Evolutionary conservation across 345 rosid species (phyloP).

Genomic region (Acer saccharum): DNA sequence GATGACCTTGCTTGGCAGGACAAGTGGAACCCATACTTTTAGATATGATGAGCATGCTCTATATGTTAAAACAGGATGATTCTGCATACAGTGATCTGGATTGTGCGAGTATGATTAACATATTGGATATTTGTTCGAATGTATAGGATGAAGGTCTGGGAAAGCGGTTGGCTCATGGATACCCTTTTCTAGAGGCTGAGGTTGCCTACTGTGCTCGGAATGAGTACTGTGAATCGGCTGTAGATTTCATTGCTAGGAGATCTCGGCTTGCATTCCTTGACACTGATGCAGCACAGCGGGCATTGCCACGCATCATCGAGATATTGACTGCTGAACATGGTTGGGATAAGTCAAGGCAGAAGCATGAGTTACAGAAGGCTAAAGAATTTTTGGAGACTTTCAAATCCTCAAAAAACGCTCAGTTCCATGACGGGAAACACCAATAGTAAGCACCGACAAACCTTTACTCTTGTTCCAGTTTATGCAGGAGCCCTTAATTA

Average conservation of each 20-base stretch:
- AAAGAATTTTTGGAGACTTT: conserved; percentile 77
- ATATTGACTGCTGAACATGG: conserved; percentile 71
- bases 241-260: conserved; percentile 95
- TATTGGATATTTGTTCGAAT: background rate
- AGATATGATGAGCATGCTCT: background rate
- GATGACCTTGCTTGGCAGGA: no score
- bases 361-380: conserved; percentile 65
- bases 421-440: conserved; percentile 91
- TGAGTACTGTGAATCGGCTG: conserved; percentile 90
- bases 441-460: conserved; percentile 32
- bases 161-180: conserved; percentile 89
- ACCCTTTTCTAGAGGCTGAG: conserved; percentile 64
- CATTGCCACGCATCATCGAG: conserved; percentile 81
- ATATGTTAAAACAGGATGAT: background rate
- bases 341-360: conserved; percentile 78
- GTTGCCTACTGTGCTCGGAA: conserved; percentile 87
- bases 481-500: background rate
- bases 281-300: conserved; percentile 85
- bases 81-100: background rate
- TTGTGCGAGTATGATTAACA: background rate
- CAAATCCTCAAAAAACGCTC: conserved; percentile 91
- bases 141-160: conserved; percentile 83
- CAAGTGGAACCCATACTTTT: background rate
- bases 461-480: background rate
- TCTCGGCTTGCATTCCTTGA: conserved; percentile 93